phyloP scores from a whole-genome alignment of 495 filamentous ascomycete genomes.

The Aspergillus nanangensis region DNA sequence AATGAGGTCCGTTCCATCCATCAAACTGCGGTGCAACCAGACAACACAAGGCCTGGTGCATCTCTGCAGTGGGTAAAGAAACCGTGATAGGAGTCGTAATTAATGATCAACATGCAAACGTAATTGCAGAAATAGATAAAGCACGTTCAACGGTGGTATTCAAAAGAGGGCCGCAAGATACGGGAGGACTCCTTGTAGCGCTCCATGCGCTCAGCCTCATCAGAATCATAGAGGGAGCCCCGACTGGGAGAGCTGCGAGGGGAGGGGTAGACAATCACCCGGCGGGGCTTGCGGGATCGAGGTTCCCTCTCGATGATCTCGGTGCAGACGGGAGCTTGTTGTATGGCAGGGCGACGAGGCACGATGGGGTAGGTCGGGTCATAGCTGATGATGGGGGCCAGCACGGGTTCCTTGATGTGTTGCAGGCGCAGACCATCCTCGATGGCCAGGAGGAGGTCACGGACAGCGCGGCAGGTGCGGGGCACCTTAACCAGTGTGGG shows the following conservation, averaged over 20 bases:
- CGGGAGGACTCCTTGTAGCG: conserved; percentile 28
- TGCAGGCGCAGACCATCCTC: conserved; percentile 41
- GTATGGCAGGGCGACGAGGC: conserved; percentile 23
- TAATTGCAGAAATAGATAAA: background rate
- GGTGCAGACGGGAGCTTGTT: conserved; percentile 16
- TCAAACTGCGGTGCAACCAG: background rate
- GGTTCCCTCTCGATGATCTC: conserved; percentile 40
- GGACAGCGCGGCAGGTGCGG: conserved; percentile 29
- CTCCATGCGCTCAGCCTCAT: conserved; percentile 35
- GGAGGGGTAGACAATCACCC: conserved; percentile 35
- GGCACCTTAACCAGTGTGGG: conserved; percentile 47
- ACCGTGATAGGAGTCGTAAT: background rate
- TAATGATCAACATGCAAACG: background rate
- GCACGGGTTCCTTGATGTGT: conserved; percentile 6
- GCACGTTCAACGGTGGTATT: conserved; percentile 29
- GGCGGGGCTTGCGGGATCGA: conserved; percentile 20
- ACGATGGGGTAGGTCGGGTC: conserved; percentile 36
- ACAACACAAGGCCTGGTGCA: background rate
- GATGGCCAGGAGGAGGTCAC: conserved; percentile 43
- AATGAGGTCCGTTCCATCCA: background rate
- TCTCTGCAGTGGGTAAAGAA: background rate
- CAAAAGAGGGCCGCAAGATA: conserved; percentile 19
- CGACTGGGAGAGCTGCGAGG: conserved; percentile 34
- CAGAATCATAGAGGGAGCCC: conserved; percentile 37
- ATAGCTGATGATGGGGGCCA: conserved; percentile 31